phyloP scores from a whole-genome alignment of 148 eudicot species.

The Spergularia marina region DNA sequence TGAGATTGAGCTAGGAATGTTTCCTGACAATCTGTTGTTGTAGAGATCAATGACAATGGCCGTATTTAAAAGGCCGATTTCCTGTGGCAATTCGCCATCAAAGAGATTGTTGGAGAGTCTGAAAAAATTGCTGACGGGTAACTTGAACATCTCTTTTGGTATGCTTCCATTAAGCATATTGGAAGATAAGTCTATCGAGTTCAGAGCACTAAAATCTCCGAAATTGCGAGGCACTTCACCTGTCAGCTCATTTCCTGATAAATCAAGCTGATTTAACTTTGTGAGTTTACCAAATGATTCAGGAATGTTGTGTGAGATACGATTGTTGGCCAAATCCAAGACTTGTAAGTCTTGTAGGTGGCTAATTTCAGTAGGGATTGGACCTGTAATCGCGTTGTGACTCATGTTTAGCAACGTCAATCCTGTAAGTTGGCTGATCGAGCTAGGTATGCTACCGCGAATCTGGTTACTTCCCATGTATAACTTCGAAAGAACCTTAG shows the following conservation, averaged over 20 bases:
- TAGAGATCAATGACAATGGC: slow-evolving; percentile 40
- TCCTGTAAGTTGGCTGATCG: slow-evolving; percentile 18
- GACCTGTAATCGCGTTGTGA: slow-evolving; percentile 15
- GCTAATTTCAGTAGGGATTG: slow-evolving; percentile 17
- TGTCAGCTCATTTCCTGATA: slow-evolving; percentile 29
- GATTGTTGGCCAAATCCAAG: slow-evolving; percentile 36
- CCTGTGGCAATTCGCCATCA: slow-evolving; percentile 42
- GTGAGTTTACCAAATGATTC: not conserved
- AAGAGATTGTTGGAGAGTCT: slow-evolving; percentile 46
- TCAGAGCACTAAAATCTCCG: slow-evolving; percentile 27
- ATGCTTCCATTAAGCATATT: slow-evolving; percentile 52
- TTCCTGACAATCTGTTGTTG: slow-evolving; percentile 37
- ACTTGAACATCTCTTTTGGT: slow-evolving; percentile 35
- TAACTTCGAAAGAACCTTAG: slow-evolving; percentile 35
- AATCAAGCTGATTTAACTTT: slow-evolving; percentile 21
- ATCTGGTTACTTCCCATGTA: slow-evolving; percentile 37
- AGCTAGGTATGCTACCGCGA: slow-evolving; percentile 25
- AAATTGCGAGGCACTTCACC: slow-evolving; percentile 39
- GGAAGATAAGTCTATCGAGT: slow-evolving; percentile 39
- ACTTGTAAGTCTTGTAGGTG: slow-evolving; percentile 25
- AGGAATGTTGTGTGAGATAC: slow-evolving; percentile 27
- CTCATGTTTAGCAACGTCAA: slow-evolving; percentile 23
- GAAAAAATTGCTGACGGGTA: slow-evolving; percentile 28
- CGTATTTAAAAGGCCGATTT: slow-evolving; percentile 30
- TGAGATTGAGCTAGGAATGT: slow-evolving; percentile 41